These are phyloP conservation scores for Thelonectria rubi DNA, from an alignment of 2,329 filamentous ascomycete genomes.

Conservation along the genomic window DNA sequence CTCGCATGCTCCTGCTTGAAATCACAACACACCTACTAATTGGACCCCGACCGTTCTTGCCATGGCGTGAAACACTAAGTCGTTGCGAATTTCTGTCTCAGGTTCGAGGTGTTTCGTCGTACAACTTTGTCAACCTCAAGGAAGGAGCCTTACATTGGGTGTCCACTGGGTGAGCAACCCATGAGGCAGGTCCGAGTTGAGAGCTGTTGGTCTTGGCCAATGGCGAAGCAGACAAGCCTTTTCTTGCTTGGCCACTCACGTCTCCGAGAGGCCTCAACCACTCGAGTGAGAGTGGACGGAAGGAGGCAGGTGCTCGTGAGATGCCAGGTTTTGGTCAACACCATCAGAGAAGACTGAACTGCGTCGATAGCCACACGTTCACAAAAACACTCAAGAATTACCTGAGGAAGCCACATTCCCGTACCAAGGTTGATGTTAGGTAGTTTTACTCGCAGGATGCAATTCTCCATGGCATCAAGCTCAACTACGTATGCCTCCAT, in stretches of 20 bases:
- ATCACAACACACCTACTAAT: background rate
- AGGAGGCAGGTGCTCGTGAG: background rate
- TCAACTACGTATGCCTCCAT: background rate
- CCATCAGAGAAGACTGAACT: too few species aligned
- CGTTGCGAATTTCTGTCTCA: background rate
- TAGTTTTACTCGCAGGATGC: background rate
- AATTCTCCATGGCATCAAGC: background rate
- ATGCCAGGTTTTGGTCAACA: too few species aligned
- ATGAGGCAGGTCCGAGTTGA: too few species aligned
- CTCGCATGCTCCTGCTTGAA: background rate
- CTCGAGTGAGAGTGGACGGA: background rate
- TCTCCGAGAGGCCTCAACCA: background rate
- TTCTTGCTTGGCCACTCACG: background rate
- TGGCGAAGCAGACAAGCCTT: background rate
- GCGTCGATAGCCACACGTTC: too few species aligned
- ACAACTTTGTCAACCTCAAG: background rate
- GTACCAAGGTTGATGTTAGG: background rate
- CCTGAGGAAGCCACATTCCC: too few species aligned
- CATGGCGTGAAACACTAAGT: background rate
- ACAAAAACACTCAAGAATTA: too few species aligned
- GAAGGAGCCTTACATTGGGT: background rate
- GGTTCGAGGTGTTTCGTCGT: background rate
- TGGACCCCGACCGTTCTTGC: background rate
- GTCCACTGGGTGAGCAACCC: too few species aligned
- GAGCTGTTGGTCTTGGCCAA: background rate